These are phyloP conservation scores for Calonectria henricotiae DNA, from an alignment of 2,329 filamentous ascomycete genomes.

Conservation along the genomic window DNA sequence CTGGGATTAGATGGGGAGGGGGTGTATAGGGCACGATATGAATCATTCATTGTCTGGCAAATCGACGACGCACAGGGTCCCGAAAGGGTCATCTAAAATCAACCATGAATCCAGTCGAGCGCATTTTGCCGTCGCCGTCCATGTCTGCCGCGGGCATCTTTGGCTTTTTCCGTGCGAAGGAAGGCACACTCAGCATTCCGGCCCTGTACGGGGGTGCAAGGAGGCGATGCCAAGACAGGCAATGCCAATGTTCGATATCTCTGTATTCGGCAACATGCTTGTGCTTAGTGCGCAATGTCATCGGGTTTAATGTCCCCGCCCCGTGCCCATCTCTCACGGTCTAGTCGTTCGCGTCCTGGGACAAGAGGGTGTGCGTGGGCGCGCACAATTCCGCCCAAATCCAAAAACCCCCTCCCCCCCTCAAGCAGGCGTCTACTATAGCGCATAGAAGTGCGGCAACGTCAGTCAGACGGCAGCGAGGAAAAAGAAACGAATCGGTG, in stretches of 20 bases:
- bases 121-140: slow-evolving; percentile 20
- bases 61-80: not conserved
- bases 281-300: slow-evolving; percentile 12
- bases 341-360: not conserved
- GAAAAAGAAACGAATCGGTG: slow-evolving; percentile 18
- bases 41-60: slow-evolving; percentile 22
- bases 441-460: not conserved
- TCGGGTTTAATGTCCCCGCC: slow-evolving; percentile 6
- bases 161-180: not conserved
- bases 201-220: not conserved
- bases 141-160: slow-evolving; percentile 18
- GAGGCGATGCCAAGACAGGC: slow-evolving; percentile 13
- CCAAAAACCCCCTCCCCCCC: not conserved
- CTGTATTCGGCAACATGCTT: slow-evolving; percentile 16
- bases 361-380: not conserved
- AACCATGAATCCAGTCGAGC: slow-evolving; percentile 6
- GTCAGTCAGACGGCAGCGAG: not conserved
- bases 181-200: slow-evolving; percentile 11
- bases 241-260: slow-evolving; percentile 10
- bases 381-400: slow-evolving; percentile 7
- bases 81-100: slow-evolving; percentile 19
- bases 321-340: not conserved
- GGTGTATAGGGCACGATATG: slow-evolving; percentile 8
- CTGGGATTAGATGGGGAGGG: slow-evolving; percentile 6
- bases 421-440: slow-evolving; percentile 1